A percentile compares a stretch with the other conserved stretches of the same genome.
phyloP scores from a whole-genome alignment of 2,329 filamentous ascomycete genomes.

The Pestalotiopsis sp. region DNA sequence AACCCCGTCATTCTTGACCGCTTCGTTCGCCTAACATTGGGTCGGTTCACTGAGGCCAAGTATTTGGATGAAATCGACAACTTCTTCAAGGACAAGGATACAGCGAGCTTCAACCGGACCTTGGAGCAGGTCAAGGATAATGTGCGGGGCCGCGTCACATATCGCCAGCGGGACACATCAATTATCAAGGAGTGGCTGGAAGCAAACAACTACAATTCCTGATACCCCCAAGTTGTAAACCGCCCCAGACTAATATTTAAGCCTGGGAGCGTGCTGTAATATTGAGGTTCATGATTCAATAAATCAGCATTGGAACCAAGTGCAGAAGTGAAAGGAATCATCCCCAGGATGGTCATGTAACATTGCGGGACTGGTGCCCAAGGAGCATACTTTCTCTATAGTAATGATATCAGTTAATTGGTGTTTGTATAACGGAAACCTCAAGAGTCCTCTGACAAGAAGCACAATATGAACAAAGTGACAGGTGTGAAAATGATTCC shows the following conservation, averaged over 20 bases:
- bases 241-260: neutral
- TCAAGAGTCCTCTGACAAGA: neutral
- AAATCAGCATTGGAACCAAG: neutral
- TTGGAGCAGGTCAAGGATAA: constrained; percentile 85
- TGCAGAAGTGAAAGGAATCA: neutral
- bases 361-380: neutral
- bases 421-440: neutral
- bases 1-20: constrained; percentile 91
- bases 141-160: constrained; percentile 80
- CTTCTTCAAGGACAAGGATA: constrained; percentile 90
- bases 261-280: neutral
- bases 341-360: neutral
- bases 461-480: neutral
- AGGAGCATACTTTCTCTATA: neutral
- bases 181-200: constrained; percentile 78
- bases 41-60: constrained; percentile 74
- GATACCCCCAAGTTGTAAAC: neutral
- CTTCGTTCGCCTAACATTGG: constrained; percentile 78
- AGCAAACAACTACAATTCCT: constrained; percentile 45
- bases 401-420: neutral
- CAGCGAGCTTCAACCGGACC: constrained; percentile 82
- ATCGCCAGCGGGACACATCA: constrained; percentile 75
- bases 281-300: neutral
- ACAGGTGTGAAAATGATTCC: too few relatives aligned
- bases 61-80: constrained; percentile 74